Evolutionary conservation across 257 asterid genomes (phyloP).

Genomic region (Ophiorrhiza pumila): DNA sequence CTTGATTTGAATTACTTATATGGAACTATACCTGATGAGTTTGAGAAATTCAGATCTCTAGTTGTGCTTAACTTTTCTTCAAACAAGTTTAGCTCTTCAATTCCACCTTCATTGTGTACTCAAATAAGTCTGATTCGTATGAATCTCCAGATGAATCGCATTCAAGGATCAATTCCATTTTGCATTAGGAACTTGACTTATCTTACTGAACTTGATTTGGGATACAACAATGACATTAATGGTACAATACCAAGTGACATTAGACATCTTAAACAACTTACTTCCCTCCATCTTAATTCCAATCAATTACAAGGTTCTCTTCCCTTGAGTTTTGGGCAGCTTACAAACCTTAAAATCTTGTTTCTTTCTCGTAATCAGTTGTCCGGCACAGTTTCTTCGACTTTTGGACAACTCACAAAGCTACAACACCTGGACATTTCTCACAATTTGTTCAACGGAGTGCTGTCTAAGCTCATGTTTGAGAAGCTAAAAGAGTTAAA

Average conservation of each 20-base stretch:
- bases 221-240: background rate
- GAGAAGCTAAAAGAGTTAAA: background rate
- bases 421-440: slow-evolving; percentile 9
- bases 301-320: background rate
- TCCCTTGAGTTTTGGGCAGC: background rate
- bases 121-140: background rate
- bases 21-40: too few species aligned
- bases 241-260: background rate
- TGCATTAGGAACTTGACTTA: background rate
- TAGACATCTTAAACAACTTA: background rate
- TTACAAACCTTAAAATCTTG: background rate
- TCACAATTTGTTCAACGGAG: background rate
- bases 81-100: background rate
- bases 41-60: too few species aligned
- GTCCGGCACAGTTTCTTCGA: background rate
- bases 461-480: slow-evolving; percentile 10
- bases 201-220: background rate
- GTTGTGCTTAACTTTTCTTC: background rate
- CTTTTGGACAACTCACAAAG: slow-evolving; percentile 12
- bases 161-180: background rate
- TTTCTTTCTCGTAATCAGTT: background rate
- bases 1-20: background rate
- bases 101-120: background rate
- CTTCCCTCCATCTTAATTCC: background rate
- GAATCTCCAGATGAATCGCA: background rate